Evolutionary conservation across 176 grass and related monocot species (phyloP).

Genomic region (Pontederia paniculata): DNA sequence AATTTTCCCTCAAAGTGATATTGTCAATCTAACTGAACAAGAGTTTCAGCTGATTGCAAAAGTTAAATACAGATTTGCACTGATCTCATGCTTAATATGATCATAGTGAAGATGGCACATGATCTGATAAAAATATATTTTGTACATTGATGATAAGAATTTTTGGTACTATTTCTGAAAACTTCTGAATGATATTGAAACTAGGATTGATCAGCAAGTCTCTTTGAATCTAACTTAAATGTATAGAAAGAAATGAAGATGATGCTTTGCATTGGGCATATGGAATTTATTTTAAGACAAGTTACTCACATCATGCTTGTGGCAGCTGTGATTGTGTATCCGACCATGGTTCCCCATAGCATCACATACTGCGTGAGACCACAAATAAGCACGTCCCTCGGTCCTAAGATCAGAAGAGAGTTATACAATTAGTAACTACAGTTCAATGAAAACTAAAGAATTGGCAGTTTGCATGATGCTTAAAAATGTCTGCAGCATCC

Average conservation of each 20-base stretch:
- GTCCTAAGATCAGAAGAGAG: slow-evolving; percentile 21
- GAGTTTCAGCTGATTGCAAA: background rate
- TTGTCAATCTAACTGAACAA: no score
- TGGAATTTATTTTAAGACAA: background rate
- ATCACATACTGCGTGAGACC: slow-evolving; percentile 60
- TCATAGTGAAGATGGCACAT: no score
- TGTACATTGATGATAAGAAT: no score
- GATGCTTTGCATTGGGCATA: no score
- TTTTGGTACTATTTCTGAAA: no score
- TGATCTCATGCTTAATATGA: no score
- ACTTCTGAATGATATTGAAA: no score
- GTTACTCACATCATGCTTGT: slow-evolving; percentile 70
- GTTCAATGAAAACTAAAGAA: background rate
- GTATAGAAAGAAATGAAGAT: no score
- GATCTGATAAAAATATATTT: no score
- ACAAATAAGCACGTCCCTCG: slow-evolving; percentile 49
- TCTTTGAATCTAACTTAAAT: no score
- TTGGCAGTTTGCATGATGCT: background rate
- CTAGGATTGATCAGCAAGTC: no score
- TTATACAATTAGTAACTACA: background rate
- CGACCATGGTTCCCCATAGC: slow-evolving; percentile 69
- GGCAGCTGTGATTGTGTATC: slow-evolving; percentile 87
- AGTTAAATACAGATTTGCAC: background rate
- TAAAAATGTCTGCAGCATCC: background rate
- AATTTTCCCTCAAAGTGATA: background rate